Evolutionary conservation across 805 yeast species (phyloP).

Genomic region (Yamadazyma phyllophila): DNA sequence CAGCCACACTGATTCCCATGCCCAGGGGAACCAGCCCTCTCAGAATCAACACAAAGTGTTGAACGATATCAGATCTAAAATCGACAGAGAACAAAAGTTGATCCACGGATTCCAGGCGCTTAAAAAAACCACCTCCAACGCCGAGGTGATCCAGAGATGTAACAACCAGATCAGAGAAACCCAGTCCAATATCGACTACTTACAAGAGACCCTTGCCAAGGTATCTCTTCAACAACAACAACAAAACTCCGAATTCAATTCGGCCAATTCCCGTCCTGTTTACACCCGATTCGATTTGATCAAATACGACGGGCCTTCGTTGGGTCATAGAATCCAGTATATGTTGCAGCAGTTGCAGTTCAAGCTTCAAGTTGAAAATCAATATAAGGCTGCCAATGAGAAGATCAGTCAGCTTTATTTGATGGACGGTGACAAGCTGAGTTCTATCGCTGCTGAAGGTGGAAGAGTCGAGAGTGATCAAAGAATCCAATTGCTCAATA

Average conservation of each 20-base stretch:
- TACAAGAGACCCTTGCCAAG: conserved; percentile 72
- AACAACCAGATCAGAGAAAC: conserved; percentile 89
- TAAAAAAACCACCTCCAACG: conserved; percentile 74
- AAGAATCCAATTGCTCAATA: conserved; percentile 78
- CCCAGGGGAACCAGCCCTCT: neutral
- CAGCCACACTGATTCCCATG: neutral
- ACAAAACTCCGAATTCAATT: neutral
- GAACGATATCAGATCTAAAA: conserved; percentile 76
- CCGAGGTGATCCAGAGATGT: conserved; percentile 84
- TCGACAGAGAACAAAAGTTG: conserved; percentile 83
- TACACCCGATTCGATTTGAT: conserved; percentile 76
- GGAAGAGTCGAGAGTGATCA: conserved; percentile 83
- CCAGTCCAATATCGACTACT: conserved; percentile 83
- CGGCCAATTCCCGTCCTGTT: conserved; percentile 43
- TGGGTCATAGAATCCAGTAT: conserved; percentile 91
- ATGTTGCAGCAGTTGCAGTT: conserved; percentile 95
- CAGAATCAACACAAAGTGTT: conserved; percentile 23
- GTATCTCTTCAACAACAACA: conserved; percentile 34
- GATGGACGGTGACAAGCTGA: conserved; percentile 85
- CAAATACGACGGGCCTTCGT: conserved; percentile 89
- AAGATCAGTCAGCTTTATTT: conserved; percentile 83
- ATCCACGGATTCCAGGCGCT: conserved; percentile 83
- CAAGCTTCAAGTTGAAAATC: conserved; percentile 90
- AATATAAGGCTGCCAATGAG: conserved; percentile 89
- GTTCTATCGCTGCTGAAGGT: conserved; percentile 84